Conservation (phyloP, 768 basidiomycete species). For the Naganishia onofrii region DNA sequence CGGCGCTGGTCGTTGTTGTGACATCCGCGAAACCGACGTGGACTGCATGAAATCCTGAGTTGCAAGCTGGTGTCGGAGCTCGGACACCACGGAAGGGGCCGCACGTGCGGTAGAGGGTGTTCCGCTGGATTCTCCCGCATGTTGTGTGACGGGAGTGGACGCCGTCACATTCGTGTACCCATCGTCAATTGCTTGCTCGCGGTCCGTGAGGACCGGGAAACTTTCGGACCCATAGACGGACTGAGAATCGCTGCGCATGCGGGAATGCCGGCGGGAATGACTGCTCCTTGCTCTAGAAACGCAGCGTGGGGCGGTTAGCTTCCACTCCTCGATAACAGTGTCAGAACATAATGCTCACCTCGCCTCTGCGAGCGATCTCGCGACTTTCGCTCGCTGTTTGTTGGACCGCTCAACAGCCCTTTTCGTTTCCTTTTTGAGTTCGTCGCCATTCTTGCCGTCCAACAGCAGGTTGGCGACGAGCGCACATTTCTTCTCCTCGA, state of each 20-base stretch:
- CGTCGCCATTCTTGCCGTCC: slow-evolving; percentile 44
- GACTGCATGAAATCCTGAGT: slow-evolving; percentile 11
- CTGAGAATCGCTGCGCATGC: slow-evolving; percentile 21
- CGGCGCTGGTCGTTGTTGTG: background rate
- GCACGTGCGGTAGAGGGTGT: background rate
- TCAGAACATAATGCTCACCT: background rate
- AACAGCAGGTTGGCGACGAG: slow-evolving; percentile 43
- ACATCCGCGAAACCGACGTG: slow-evolving; percentile 14
- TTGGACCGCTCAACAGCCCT: slow-evolving; percentile 33
- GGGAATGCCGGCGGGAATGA: slow-evolving; percentile 10
- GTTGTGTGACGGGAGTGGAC: background rate
- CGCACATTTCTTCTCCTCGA: slow-evolving; percentile 47
- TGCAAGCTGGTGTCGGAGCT: slow-evolving; percentile 6
- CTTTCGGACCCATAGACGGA: background rate
- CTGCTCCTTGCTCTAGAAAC: slow-evolving; percentile 6
- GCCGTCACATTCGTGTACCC: background rate
- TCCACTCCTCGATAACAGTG: background rate
- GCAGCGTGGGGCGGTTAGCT: background rate
- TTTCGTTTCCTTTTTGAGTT: slow-evolving; percentile 38
- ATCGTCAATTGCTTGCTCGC: background rate
- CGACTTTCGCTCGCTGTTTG: slow-evolving; percentile 35
- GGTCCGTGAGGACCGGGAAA: background rate
- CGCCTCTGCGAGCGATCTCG: slow-evolving; percentile 11
- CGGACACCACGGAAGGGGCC: background rate
- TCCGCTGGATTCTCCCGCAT: background rate